Evolutionary conservation across 1,284 basidiomycete genomes (phyloP).

Genomic region (Apiotrichum domesticum): DNA sequence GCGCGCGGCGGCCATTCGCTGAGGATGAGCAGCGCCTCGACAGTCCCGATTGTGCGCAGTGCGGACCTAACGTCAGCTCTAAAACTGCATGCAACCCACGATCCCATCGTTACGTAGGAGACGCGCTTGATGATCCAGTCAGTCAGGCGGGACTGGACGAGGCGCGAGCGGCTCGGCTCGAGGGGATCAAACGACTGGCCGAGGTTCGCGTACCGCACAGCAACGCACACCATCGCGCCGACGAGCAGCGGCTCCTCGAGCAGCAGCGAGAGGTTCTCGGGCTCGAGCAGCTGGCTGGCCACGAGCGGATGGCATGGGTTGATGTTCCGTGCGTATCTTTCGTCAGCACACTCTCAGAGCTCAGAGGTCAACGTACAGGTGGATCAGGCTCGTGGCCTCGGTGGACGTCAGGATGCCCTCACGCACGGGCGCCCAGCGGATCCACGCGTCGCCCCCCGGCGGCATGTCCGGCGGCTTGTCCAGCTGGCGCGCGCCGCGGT

Average conservation of each 20-base stretch:
- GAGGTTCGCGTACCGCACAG: slow-evolving; percentile 15
- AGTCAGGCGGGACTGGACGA: slow-evolving; percentile 13
- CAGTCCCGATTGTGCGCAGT: slow-evolving; percentile 19
- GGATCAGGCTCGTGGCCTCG: slow-evolving; percentile 13
- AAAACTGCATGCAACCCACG: slow-evolving; percentile 8
- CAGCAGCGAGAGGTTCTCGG: slow-evolving; percentile 7
- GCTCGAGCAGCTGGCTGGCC: slow-evolving; percentile 14
- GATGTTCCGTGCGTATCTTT: slow-evolving; percentile 15
- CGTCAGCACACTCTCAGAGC: not conserved
- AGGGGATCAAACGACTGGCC: slow-evolving; percentile 13
- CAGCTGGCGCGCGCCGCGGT: not conserved
- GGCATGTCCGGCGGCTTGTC: not conserved
- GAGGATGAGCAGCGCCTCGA: slow-evolving; percentile 21
- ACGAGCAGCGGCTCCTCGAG: slow-evolving; percentile 17
- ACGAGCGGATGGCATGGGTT: slow-evolving; percentile 19
- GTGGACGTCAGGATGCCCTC: slow-evolving; percentile 19
- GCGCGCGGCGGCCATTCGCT: slow-evolving; percentile 22
- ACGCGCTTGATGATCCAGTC: slow-evolving; percentile 18
- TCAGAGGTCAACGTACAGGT: slow-evolving; percentile 6
- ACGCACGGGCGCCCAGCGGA: slow-evolving; percentile 18
- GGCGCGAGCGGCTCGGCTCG: slow-evolving; percentile 10
- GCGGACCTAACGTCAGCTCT: slow-evolving; percentile 2
- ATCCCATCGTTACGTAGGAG: slow-evolving; percentile 17
- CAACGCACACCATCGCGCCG: slow-evolving; percentile 14
- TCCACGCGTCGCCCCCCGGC: slow-evolving; percentile 12